phyloP scores from a whole-genome alignment of 2,329 filamentous ascomycete species.

The Septoria petroselini region DNA sequence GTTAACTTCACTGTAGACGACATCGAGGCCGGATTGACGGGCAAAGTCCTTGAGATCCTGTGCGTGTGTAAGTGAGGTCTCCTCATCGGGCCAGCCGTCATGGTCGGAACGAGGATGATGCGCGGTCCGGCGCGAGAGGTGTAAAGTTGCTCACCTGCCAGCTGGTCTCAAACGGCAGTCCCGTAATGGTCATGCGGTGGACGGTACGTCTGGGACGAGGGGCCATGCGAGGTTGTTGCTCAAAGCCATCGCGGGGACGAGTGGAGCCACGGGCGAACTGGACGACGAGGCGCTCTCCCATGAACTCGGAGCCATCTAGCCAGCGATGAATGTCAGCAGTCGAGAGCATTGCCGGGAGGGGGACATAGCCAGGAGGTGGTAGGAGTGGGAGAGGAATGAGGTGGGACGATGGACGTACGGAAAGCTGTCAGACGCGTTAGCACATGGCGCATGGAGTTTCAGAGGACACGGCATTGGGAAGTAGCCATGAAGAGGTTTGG shows the following conservation, averaged over 20 bases:
- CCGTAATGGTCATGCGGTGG: constrained; percentile 95
- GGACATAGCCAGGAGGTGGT: too few relatives aligned
- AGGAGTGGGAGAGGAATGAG: constrained; percentile 12
- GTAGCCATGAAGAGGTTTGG: constrained; percentile 19
- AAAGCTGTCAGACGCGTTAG: constrained; percentile 46
- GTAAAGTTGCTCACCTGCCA: constrained; percentile 88
- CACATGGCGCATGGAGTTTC: constrained; percentile 25
- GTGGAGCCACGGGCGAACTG: constrained; percentile 89
- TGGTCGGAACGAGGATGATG: neutral
- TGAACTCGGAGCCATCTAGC: constrained; percentile 92
- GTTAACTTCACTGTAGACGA: constrained; percentile 95
- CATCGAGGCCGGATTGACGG: constrained; percentile 91
- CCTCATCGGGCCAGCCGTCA: neutral
- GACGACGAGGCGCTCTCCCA: constrained; percentile 94
- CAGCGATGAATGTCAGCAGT: constrained; percentile 35
- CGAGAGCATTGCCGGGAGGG: constrained; percentile 29
- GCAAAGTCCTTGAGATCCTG: constrained; percentile 99
- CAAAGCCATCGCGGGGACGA: constrained; percentile 63
- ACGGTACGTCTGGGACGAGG: constrained; percentile 89
- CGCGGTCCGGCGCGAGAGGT: constrained; percentile 35
- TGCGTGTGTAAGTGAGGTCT: constrained; percentile 39
- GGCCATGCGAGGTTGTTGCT: constrained; percentile 61
- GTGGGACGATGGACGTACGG: constrained; percentile 47
- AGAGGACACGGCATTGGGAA: constrained; percentile 11
- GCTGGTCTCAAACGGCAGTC: constrained; percentile 96